Conservation (phyloP, 495 filamentous ascomycete genomes). For the Aspergillus ellipticus region DNA sequence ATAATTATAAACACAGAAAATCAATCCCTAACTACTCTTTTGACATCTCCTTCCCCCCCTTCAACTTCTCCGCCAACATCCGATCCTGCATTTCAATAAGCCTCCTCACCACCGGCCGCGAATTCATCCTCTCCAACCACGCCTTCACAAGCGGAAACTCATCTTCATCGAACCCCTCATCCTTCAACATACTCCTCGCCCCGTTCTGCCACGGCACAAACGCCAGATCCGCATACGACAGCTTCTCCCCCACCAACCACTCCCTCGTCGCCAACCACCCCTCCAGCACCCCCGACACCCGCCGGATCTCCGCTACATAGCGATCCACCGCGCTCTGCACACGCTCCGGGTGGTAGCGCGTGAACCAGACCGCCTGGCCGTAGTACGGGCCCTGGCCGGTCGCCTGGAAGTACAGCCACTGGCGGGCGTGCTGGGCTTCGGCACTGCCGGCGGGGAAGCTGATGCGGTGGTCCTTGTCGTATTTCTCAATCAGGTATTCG, state of each 20-base stretch:
- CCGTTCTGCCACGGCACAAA: slow-evolving; percentile 60
- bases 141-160: no score
- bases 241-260: slow-evolving; percentile 58
- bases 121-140: no score
- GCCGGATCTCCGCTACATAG: slow-evolving; percentile 57
- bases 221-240: slow-evolving; percentile 55
- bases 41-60: no score
- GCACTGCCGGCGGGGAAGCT: slow-evolving; percentile 47
- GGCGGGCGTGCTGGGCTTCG: slow-evolving; percentile 53
- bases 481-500: slow-evolving; percentile 67
- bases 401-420: slow-evolving; percentile 66
- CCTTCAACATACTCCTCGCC: no score
- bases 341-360: slow-evolving; percentile 51
- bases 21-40: no score
- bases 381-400: slow-evolving; percentile 70
- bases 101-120: no score
- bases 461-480: slow-evolving; percentile 60
- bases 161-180: no score
- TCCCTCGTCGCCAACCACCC: slow-evolving; percentile 44
- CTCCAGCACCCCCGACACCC: slow-evolving; percentile 58
- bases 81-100: no score
- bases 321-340: slow-evolving; percentile 54
- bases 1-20: no score
- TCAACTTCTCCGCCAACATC: no score
- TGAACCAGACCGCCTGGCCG: slow-evolving; percentile 57